These are phyloP conservation scores for Rhizoclosmatium hyalinum DNA, from an alignment of 371 early-diverging fungal species.

Conservation along the genomic window DNA sequence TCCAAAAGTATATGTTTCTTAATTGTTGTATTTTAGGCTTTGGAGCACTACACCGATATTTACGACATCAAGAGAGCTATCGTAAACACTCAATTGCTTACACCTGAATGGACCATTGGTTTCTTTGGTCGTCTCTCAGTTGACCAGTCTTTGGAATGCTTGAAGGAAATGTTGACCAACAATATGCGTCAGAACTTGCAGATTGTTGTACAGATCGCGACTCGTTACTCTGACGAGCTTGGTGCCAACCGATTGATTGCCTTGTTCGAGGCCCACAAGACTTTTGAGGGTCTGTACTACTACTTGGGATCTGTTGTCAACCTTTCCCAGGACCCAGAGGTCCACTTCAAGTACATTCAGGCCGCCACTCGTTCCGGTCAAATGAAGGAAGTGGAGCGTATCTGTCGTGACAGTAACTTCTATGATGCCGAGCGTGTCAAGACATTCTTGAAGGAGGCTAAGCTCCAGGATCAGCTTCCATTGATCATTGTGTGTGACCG, in stretches of 20 bases:
- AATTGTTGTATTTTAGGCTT: constrained; percentile 60
- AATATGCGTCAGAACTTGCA: constrained; percentile 95
- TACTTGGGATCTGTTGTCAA: constrained; percentile 95
- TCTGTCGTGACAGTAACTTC: constrained; percentile 93
- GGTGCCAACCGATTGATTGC: constrained; percentile 86
- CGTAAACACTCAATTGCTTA: constrained; percentile 84
- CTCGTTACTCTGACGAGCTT: constrained; percentile 94
- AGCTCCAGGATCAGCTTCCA: constrained; percentile 93
- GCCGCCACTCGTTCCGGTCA: constrained; percentile 93
- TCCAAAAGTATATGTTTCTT: neutral
- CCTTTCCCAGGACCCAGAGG: constrained; percentile 91
- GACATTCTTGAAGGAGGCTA: constrained; percentile 97
- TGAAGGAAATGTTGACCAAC: constrained; percentile 85
- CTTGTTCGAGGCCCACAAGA: constrained; percentile 90
- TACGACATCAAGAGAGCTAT: constrained; percentile 96
- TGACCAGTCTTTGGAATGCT: constrained; percentile 90
- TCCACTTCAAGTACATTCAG: constrained; percentile 98
- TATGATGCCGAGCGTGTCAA: constrained; percentile 98
- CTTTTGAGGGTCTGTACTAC: constrained; percentile 91
- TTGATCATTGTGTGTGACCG: constrained; percentile 98
- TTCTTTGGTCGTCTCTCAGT: constrained; percentile 95
- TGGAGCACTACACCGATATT: constrained; percentile 96
- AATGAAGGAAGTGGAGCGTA: constrained; percentile 95
- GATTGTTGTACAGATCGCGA: constrained; percentile 92
- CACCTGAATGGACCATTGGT: constrained; percentile 85